phyloP scores from a whole-genome alignment of 2,329 filamentous ascomycete genomes.

The Penicillium sp. region DNA sequence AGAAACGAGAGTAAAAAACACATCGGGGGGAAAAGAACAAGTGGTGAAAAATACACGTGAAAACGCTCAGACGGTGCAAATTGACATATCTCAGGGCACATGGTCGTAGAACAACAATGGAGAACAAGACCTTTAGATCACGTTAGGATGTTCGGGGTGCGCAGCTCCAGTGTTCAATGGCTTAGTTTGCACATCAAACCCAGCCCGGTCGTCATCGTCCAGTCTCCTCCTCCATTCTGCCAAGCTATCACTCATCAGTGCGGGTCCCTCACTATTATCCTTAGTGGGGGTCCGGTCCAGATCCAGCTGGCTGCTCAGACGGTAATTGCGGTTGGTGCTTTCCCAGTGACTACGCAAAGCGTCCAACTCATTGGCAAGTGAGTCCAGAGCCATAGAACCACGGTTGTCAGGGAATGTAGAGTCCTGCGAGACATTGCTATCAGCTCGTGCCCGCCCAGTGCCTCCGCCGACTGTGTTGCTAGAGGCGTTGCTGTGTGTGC shows the following conservation, averaged over 20 bases:
- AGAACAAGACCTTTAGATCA: slow-evolving; percentile 31
- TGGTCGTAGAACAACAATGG: slow-evolving; percentile 22
- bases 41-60: slow-evolving; percentile 13
- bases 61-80: slow-evolving; percentile 22
- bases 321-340: slow-evolving; percentile 91
- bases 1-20: slow-evolving; percentile 9
- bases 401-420: slow-evolving; percentile 51
- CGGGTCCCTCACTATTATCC: slow-evolving; percentile 38
- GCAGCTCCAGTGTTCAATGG: slow-evolving; percentile 23
- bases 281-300: slow-evolving; percentile 63
- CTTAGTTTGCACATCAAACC: slow-evolving; percentile 28
- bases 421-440: slow-evolving; percentile 45
- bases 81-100: slow-evolving; percentile 27
- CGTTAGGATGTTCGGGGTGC: slow-evolving; percentile 27
- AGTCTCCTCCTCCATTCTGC: slow-evolving; percentile 78
- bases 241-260: slow-evolving; percentile 64
- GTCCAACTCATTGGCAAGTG: slow-evolving; percentile 87
- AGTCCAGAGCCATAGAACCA: slow-evolving; percentile 75
- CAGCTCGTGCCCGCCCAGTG: slow-evolving; percentile 37
- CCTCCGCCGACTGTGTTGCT: slow-evolving; percentile 44
- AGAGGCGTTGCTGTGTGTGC: slow-evolving; percentile 56
- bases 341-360: slow-evolving; percentile 90
- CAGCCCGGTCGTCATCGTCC: slow-evolving; percentile 55
- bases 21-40: slow-evolving; percentile 3
- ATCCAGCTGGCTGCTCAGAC: slow-evolving; percentile 84